Conservation (phyloP, 371 early-diverging fungal genomes). For the Apophysomyces trapeziformis region DNA sequence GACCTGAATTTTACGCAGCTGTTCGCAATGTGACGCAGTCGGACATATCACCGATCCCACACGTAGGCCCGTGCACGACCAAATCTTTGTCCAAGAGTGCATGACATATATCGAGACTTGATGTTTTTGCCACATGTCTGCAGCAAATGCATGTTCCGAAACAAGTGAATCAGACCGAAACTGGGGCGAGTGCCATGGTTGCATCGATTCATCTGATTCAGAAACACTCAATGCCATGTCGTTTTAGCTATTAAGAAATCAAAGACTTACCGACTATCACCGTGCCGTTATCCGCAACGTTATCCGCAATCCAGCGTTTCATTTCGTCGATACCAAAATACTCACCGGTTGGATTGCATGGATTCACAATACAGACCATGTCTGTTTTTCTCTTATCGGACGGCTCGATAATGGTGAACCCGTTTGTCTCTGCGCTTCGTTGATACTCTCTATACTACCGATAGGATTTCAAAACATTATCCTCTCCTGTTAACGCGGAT, state of each 20-base stretch:
- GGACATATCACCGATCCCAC: conserved; percentile 88
- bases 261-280: conserved; percentile 69
- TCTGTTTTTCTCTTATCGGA: conserved; percentile 57
- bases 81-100: conserved; percentile 92
- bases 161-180: conserved; percentile 80
- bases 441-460: conserved; percentile 86
- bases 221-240: too few relatives aligned
- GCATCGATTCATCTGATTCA: conserved; percentile 82
- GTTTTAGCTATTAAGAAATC: background rate
- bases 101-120: conserved; percentile 81
- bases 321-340: conserved; percentile 71
- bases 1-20: conserved; percentile 76
- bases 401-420: conserved; percentile 64
- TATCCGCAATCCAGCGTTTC: conserved; percentile 69
- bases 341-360: conserved; percentile 89
- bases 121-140: conserved; percentile 57
- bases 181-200: conserved; percentile 79
- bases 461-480: background rate
- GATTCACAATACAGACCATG: conserved; percentile 80
- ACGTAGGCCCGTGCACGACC: conserved; percentile 89
- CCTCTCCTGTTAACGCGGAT: background rate
- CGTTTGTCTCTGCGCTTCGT: conserved; percentile 77
- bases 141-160: conserved; percentile 63
- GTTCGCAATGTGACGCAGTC: conserved; percentile 68
- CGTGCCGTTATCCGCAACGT: conserved; percentile 69